Evolutionary conservation across 2,329 filamentous ascomycete species (phyloP).

Genomic region (Claviceps fusiformis): DNA sequence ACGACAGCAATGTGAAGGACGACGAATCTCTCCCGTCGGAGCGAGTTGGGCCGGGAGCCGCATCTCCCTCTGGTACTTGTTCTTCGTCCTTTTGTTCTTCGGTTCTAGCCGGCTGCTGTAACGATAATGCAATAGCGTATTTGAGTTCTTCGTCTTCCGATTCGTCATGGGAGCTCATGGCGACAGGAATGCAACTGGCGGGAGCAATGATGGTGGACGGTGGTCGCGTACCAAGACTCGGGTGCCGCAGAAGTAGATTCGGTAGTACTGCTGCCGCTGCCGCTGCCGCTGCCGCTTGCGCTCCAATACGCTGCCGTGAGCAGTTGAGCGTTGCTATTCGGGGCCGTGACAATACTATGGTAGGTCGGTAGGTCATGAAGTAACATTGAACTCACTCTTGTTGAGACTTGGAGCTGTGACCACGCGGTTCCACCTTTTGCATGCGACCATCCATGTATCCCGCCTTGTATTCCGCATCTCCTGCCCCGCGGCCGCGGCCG

Average conservation of each 20-base stretch:
- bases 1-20: constrained; percentile 29
- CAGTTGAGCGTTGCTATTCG: neutral
- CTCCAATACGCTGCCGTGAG: neutral
- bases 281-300: too few species aligned
- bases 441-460: neutral
- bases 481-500: neutral
- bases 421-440: neutral
- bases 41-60: neutral
- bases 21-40: neutral
- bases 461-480: neutral
- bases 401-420: neutral
- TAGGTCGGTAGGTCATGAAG: too few species aligned
- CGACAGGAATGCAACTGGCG: neutral
- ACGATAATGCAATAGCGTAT: constrained; percentile 45
- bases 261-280: neutral
- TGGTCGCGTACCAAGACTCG: neutral
- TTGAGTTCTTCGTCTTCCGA: constrained; percentile 48
- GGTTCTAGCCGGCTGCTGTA: constrained; percentile 20
- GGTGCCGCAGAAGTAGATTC: neutral
- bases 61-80: neutral
- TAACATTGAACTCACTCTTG: neutral
- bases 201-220: neutral
- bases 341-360: neutral
- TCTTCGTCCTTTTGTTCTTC: neutral
- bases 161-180: constrained; percentile 16